Base-by-base conservation (phyloP, 345 rosid genomes). In the Leavenworthia alabamica region DNA sequence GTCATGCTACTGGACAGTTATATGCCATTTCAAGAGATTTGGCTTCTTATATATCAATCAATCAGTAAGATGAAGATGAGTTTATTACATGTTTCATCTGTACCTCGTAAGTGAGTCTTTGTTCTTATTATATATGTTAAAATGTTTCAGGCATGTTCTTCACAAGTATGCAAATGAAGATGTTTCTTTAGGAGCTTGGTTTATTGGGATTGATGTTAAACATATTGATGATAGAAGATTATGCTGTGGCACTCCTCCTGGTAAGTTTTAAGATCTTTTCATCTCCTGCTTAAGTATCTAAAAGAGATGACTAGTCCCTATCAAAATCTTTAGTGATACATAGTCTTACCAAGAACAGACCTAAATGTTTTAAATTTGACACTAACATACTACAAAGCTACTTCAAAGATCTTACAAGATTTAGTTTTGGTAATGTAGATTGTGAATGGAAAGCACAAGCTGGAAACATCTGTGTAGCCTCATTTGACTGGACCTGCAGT, bases 371-470 rank as follows among this genome's bases (percentile, higher is more conserved):
- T 17, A 24, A 4, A 13, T 52, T 15, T 53, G 39, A 51, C 19
- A 32, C 14, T 11, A 23, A 42, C 53, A 52, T 60, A 11, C 45
- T 31, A 20, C 3, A 45, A 56, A n/a, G 28, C 7, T 55, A 17
- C 16, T 13, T 24, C 17, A 41, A 58, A 60, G 22, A 51, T 43
- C 9, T 15, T 24, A 1, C 42, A 8, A 29, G 28, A 20, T 39
- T 0, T 5, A 13, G 59, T 40, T 62, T 70, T 6, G 36, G 29
- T 43, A 16, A 13, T 77, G 79, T 76, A 92, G 97, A 92, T 66
- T 92, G 98, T 4, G 97, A 89, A 26, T 86, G 95, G 98, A 92
- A 92, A 79, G 98, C 98, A 0, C 98, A 86, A 70, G 97, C 98
- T 26, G 98, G 97, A 62, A 92, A 92, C 80, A 68, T 83, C 8